Evolutionary conservation across 1,139 yeast genomes (phyloP).

Genomic region (Diutina rugosa): DNA sequence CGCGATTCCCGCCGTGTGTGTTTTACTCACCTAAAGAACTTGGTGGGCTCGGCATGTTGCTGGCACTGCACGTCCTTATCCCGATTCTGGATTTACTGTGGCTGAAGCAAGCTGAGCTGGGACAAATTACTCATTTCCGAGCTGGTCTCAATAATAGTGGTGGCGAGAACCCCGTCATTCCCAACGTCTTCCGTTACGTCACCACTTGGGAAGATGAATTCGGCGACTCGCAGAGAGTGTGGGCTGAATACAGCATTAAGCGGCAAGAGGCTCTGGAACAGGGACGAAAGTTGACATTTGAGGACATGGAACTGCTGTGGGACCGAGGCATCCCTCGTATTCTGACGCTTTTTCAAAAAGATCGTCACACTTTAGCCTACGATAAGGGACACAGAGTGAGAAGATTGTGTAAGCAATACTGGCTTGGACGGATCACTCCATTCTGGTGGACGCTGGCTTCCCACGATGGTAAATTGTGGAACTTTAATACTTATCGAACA

Average conservation of each 20-base stretch:
- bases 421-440: conserved; percentile 63
- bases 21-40: conserved; percentile 94
- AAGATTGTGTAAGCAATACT: conserved; percentile 63
- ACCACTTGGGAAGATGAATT: conserved; percentile 97
- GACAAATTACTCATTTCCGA: conserved; percentile 75
- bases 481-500: conserved; percentile 79
- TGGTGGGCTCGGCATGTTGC: conserved; percentile 95
- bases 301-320: conserved; percentile 91
- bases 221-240: conserved; percentile 85
- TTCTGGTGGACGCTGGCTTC: conserved; percentile 95
- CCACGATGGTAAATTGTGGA: conserved; percentile 96
- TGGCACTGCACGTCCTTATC: conserved; percentile 90
- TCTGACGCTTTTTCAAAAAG: conserved; percentile 89
- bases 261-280: conserved; percentile 81
- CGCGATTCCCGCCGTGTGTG: conserved; percentile 97
- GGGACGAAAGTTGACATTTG: conserved; percentile 77
- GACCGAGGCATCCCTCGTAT: conserved; percentile 95
- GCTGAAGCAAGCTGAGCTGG: conserved; percentile 91
- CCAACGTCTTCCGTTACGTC: conserved; percentile 85
- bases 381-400: conserved; percentile 91
- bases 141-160: conserved; percentile 55
- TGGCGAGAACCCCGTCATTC: conserved; percentile 35
- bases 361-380: conserved; percentile 86
- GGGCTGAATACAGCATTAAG: conserved; percentile 94
- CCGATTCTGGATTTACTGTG: conserved; percentile 88